A percentile compares a stretch with the other conserved stretches of the same genome.
phyloP scores from a whole-genome alignment of 306 rosid species.

The Cotoneaster glaucophyllus region DNA sequence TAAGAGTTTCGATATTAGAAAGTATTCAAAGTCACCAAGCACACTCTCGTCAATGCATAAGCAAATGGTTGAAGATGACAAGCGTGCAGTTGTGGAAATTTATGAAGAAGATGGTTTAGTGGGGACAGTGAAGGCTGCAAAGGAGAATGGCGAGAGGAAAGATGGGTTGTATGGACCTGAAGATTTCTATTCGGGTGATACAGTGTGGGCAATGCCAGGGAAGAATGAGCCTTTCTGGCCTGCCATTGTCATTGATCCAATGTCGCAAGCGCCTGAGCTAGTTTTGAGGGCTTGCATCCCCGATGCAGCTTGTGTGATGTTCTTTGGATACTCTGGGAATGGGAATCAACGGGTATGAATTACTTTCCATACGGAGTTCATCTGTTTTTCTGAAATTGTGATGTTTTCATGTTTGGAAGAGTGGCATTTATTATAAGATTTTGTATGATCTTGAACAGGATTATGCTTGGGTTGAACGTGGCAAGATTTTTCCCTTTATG shows the following conservation, averaged over 20 bases:
- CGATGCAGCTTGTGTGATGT: constrained; percentile 97
- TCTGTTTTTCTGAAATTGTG: constrained; percentile 7
- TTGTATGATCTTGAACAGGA: constrained; percentile 62
- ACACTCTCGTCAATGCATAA: constrained; percentile 37
- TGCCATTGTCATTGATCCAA: constrained; percentile 93
- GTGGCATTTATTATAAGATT: constrained; percentile 20
- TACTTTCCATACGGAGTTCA: constrained; percentile 15
- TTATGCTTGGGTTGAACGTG: constrained; percentile 95
- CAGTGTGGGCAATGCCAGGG: constrained; percentile 98
- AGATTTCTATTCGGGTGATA: constrained; percentile 84
- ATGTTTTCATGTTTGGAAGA: constrained; percentile 8
- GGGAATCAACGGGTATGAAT: constrained; percentile 72
- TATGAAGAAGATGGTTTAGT: constrained; percentile 36
- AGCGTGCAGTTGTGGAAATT: constrained; percentile 31
- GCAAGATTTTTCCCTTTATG: constrained; percentile 83
- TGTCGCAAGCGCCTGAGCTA: constrained; percentile 86
- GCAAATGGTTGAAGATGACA: constrained; percentile 39
- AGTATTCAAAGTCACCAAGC: constrained; percentile 40
- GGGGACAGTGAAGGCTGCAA: constrained; percentile 18
- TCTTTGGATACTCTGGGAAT: constrained; percentile 78
- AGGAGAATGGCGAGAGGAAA: constrained; percentile 30
- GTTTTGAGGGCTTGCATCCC: constrained; percentile 86
- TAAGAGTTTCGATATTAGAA: constrained; percentile 37
- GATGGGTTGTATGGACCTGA: constrained; percentile 79
- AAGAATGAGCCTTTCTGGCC: constrained; percentile 98